These are phyloP conservation scores for Backusella parvicylindrica DNA, from an alignment of 192 early-diverging fungal species.

Conservation along the genomic window DNA sequence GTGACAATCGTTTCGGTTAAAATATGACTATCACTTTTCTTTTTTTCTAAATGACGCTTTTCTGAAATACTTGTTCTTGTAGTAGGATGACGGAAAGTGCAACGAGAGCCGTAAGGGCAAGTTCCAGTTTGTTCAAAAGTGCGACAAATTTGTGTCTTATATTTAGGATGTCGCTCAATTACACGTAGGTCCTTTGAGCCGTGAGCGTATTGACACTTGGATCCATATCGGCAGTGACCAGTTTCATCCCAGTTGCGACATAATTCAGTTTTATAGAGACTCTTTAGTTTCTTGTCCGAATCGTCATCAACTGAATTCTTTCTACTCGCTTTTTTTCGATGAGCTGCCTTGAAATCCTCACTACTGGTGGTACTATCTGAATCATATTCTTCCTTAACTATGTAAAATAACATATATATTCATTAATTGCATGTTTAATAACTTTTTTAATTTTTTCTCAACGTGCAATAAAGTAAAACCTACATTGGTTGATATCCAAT, in stretches of 20 bases:
- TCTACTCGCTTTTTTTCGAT: not conserved
- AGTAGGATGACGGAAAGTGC: constrained; percentile 83
- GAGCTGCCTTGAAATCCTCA: not conserved
- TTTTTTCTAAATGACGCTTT: not conserved
- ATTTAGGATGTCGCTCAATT: constrained; percentile 84
- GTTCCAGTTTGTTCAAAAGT: constrained; percentile 84
- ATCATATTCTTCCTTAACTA: constrained; percentile 9
- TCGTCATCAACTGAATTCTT: not conserved
- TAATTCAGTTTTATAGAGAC: constrained; percentile 47
- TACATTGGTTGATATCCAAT: not conserved
- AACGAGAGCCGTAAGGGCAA: constrained; percentile 92
- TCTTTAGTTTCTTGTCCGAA: not conserved
- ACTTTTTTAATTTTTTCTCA: not conserved
- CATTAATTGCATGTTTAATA: not conserved
- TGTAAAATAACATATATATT: not conserved
- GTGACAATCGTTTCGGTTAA: not conserved
- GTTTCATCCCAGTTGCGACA: constrained; percentile 48
- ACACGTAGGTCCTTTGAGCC: constrained; percentile 71
- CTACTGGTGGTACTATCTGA: not conserved
- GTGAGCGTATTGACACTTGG: constrained; percentile 97
- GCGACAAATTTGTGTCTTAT: constrained; percentile 94
- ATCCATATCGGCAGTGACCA: constrained; percentile 67
- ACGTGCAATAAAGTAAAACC: not conserved
- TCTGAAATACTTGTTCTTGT: not conserved
- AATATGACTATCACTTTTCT: not conserved